Evolutionary conservation across 1,284 basidiomycete genomes (phyloP).

Genomic region (Cutaneotrichosporon mucoides): DNA sequence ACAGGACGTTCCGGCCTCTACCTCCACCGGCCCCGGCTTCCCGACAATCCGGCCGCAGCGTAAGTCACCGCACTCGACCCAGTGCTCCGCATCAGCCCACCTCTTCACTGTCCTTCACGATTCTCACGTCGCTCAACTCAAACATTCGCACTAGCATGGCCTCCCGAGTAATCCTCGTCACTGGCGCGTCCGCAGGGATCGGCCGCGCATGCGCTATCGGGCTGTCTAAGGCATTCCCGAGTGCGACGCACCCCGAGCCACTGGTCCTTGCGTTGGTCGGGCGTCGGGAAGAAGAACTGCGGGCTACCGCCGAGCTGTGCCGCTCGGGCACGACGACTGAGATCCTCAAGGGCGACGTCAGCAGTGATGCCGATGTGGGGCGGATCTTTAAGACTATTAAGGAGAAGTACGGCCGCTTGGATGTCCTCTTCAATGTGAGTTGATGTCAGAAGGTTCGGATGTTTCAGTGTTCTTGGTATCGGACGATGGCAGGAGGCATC

Average conservation of each 20-base stretch:
- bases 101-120: background rate
- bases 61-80: background rate
- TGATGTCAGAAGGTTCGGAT: no score
- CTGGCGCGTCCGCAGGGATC: slow-evolving; percentile 52
- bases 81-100: background rate
- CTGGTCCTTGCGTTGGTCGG: slow-evolving; percentile 57
- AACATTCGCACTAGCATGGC: background rate
- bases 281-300: slow-evolving; percentile 57
- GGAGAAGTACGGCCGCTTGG: slow-evolving; percentile 62
- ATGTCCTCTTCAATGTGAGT: slow-evolving; percentile 72
- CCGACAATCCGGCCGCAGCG: background rate
- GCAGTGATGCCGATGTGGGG: slow-evolving; percentile 32
- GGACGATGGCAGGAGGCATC: no score
- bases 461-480: no score
- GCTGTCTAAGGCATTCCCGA: slow-evolving; percentile 52
- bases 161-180: slow-evolving; percentile 42
- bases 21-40: background rate
- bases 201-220: slow-evolving; percentile 55
- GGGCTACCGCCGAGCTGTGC: slow-evolving; percentile 54
- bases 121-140: background rate
- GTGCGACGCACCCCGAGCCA: slow-evolving; percentile 53
- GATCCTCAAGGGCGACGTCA: slow-evolving; percentile 59
- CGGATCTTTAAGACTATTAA: slow-evolving; percentile 59
- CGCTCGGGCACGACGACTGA: slow-evolving; percentile 48
- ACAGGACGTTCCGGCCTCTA: background rate